Conservation (phyloP, 164 flowering plant genomes). For the Berberis vulgaris region DNA sequence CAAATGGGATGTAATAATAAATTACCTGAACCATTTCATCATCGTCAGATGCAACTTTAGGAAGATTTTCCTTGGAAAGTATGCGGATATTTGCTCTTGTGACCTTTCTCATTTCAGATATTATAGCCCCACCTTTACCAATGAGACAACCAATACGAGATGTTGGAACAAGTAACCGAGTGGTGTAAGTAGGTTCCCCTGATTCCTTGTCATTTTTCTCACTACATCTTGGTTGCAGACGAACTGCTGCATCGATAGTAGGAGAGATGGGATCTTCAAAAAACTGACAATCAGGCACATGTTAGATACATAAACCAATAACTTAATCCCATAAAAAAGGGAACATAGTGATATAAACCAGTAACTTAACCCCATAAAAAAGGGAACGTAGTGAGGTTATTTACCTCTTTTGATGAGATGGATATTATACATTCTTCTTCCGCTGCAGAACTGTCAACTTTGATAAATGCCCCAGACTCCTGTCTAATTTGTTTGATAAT, state of each 20-base stretch:
- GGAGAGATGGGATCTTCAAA: constrained; percentile 80
- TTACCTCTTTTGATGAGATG: constrained; percentile 78
- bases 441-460: constrained; percentile 72
- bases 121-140: constrained; percentile 92
- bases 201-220: constrained; percentile 82
- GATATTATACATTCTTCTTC: constrained; percentile 74
- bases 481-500: constrained; percentile 89
- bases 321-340: neutral
- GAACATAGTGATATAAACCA: neutral
- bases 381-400: neutral
- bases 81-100: constrained; percentile 93
- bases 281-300: constrained; percentile 28
- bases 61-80: constrained; percentile 76
- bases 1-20: no score
- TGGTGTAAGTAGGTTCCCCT: constrained; percentile 59
- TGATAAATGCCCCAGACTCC: constrained; percentile 73
- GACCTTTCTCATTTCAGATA: constrained; percentile 73
- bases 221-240: constrained; percentile 90
- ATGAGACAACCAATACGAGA: constrained; percentile 90
- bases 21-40: constrained; percentile 98
- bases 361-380: neutral
- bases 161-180: constrained; percentile 80
- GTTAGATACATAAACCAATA: neutral
- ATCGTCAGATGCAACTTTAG: constrained; percentile 82
- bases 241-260: constrained; percentile 79